phyloP scores from a whole-genome alignment of 106 monocot genomes.

The Cymbidium sinense region DNA sequence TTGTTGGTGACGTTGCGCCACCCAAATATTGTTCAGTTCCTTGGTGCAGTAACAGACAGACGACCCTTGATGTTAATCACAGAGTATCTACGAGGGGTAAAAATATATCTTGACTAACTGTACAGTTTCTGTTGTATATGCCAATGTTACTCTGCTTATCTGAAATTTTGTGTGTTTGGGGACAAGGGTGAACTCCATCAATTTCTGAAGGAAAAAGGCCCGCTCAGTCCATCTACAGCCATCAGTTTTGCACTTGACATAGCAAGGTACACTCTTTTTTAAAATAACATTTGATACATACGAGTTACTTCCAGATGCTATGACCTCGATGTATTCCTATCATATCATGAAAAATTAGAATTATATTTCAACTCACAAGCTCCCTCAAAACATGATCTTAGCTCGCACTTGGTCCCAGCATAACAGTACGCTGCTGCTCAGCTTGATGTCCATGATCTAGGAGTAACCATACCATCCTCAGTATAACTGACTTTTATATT shows the following conservation, averaged over 20 bases:
- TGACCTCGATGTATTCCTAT: too few species aligned
- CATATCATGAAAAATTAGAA: too few species aligned
- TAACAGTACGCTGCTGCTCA: too few species aligned
- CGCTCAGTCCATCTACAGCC: conserved; percentile 69
- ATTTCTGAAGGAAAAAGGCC: conserved; percentile 87
- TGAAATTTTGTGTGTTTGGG: background rate
- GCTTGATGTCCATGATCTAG: too few species aligned
- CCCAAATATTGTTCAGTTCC: conserved; percentile 97
- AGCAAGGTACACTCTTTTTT: conserved; percentile 59
- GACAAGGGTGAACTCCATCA: conserved; percentile 94
- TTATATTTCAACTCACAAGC: too few species aligned
- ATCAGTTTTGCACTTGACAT: conserved; percentile 94
- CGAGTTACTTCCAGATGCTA: too few species aligned
- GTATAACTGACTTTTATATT: background rate
- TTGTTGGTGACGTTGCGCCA: conserved; percentile 95
- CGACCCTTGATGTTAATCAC: conserved; percentile 94
- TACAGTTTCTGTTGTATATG: background rate
- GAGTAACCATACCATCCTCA: background rate
- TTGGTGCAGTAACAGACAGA: conserved; percentile 95
- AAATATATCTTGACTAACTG: background rate
- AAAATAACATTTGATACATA: background rate
- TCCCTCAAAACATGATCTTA: background rate
- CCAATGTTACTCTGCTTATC: background rate
- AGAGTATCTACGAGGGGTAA: conserved; percentile 88
- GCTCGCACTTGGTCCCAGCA: background rate